These are phyloP conservation scores for Cinnamomum micranthum DNA, from an alignment of 164 flowering plant genomes.

Conservation along the genomic window DNA sequence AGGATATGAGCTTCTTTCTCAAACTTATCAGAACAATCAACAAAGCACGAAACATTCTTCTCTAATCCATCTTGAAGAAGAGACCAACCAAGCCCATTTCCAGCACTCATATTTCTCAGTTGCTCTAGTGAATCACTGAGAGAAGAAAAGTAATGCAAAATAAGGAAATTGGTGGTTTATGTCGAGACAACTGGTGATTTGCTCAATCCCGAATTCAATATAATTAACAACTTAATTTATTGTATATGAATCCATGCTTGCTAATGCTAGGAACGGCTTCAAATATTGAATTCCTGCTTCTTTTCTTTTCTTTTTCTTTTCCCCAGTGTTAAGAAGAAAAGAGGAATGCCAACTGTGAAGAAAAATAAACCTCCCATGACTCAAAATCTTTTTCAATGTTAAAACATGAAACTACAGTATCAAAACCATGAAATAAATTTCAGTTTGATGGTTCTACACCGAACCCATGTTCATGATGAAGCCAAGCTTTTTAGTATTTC, in stretches of 20 bases:
- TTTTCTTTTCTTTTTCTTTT: too few relatives aligned
- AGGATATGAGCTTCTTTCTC: conserved; percentile 44
- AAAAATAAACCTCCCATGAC: too few relatives aligned
- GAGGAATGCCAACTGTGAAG: not conserved
- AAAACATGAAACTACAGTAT: too few relatives aligned
- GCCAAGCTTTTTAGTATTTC: too few relatives aligned
- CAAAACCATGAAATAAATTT: too few relatives aligned
- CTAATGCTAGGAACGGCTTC: not conserved
- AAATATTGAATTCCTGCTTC: not conserved
- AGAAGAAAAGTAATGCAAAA: not conserved
- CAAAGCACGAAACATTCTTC: conserved; percentile 48
- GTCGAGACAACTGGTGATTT: not conserved
- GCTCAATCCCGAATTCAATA: not conserved
- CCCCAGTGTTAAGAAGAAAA: not conserved
- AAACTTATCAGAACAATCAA: conserved; percentile 50
- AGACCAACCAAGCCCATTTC: conserved; percentile 34
- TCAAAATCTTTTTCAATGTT: too few relatives aligned
- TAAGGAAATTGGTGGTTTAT: not conserved
- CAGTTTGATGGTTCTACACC: too few relatives aligned
- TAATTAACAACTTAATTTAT: too few relatives aligned
- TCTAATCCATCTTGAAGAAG: conserved; percentile 28
- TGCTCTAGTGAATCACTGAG: conserved; percentile 39
- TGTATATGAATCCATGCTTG: not conserved
- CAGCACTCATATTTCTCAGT: conserved; percentile 34
- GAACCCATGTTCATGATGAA: too few relatives aligned